phyloP scores from a whole-genome alignment of 805 yeast genomes.

The Lipomyces spencermartinsiae region DNA sequence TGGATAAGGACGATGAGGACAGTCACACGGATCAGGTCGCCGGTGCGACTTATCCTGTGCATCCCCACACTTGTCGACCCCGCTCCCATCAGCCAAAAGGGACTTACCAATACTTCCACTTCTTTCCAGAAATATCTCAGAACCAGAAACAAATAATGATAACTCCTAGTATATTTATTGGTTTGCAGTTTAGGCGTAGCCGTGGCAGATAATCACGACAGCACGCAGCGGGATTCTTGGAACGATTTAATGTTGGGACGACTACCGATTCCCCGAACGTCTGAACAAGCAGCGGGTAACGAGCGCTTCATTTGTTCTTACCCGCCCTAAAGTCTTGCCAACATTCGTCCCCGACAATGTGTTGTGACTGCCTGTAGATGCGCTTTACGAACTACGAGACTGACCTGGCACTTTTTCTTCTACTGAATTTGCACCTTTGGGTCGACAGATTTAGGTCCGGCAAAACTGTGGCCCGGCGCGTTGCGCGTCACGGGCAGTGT shows the following conservation, averaged over 20 bases:
- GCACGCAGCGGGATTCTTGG: not conserved
- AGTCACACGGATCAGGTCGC: not conserved
- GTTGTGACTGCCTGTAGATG: not conserved
- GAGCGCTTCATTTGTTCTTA: not conserved
- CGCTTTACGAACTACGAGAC: not conserved
- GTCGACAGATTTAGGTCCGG: not conserved
- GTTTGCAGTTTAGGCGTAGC: not conserved
- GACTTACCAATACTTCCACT: not conserved
- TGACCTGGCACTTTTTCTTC: not conserved
- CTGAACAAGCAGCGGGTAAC: no score
- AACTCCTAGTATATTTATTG: not conserved
- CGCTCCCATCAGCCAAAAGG: not conserved
- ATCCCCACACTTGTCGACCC: not conserved
- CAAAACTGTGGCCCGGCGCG: not conserved
- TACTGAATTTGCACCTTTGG: not conserved
- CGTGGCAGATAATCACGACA: not conserved
- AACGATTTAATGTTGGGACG: not conserved
- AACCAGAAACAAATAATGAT: not conserved
- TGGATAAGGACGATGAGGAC: not conserved
- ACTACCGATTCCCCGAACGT: no score
- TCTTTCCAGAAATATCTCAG: not conserved
- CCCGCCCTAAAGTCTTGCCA: not conserved
- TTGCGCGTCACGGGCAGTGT: not conserved
- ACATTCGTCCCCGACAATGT: not conserved
- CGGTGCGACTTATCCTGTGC: no score